Percentiles rank a stretch among this genome's conserved stretches.
phyloP scores from a whole-genome alignment of 495 filamentous ascomycete species.

The Aspergillus baeticus region DNA sequence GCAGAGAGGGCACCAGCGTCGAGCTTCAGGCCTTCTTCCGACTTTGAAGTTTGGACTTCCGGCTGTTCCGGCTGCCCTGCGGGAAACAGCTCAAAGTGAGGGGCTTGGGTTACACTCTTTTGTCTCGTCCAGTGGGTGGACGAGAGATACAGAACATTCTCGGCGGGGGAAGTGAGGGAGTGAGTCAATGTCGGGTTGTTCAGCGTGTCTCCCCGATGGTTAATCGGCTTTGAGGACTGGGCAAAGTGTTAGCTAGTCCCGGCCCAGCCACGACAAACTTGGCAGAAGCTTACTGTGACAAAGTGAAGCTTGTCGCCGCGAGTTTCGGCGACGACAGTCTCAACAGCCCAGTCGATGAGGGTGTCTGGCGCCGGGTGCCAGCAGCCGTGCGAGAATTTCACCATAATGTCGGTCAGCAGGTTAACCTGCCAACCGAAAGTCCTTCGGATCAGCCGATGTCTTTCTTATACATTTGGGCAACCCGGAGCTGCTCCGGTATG shows the following conservation, averaged over 20 bases:
- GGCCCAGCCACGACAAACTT: not conserved
- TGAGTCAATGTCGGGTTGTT: conserved; percentile 13
- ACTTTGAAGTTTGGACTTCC: conserved; percentile 6
- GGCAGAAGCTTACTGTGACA: conserved; percentile 1
- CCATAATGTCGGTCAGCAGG: not conserved
- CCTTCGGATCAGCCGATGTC: not conserved
- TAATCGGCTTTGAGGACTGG: conserved; percentile 10
- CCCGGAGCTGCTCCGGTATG: too few species aligned
- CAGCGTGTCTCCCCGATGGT: conserved; percentile 12
- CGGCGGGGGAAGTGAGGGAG: conserved; percentile 6
- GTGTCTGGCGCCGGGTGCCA: conserved; percentile 16
- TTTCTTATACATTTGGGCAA: not conserved
- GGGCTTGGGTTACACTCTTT: conserved; percentile 10
- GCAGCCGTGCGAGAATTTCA: conserved; percentile 15
- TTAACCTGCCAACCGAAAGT: too few species aligned
- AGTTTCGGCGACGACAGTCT: conserved; percentile 12
- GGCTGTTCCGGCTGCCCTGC: not conserved
- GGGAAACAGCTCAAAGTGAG: conserved; percentile 13
- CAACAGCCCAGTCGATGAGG: conserved; percentile 13
- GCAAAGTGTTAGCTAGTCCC: not conserved
- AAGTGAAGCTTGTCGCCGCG: conserved; percentile 10
- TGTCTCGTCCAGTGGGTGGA: conserved; percentile 12
- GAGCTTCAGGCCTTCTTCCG: not conserved
- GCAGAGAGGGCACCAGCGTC: not conserved
- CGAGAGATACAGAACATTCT: conserved; percentile 9